Evolutionary conservation across 768 basidiomycete species (phyloP).

Genomic region (Arthromyces matolae): DNA sequence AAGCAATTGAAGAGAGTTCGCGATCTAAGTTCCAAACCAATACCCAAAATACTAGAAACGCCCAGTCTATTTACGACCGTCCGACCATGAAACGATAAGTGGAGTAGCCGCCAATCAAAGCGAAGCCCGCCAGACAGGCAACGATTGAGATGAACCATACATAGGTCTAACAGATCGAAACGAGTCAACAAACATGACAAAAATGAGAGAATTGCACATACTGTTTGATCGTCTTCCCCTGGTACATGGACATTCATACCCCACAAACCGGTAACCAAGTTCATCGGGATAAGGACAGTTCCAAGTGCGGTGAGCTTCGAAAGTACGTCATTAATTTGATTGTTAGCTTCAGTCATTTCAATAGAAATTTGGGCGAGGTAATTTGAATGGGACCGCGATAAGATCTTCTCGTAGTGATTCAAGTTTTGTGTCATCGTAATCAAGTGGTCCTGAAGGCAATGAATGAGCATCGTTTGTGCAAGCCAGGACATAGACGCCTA

Average conservation of each 20-base stretch:
- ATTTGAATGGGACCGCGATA: slow-evolving; percentile 97
- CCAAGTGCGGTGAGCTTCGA: slow-evolving; percentile 96
- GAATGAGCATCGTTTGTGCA: background rate
- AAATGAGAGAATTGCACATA: slow-evolving; percentile 24
- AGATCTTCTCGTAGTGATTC: slow-evolving; percentile 99
- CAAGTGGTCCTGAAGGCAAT: slow-evolving; percentile 69
- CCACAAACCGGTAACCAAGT: slow-evolving; percentile 94
- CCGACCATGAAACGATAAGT: slow-evolving; percentile 75
- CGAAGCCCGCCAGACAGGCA: slow-evolving; percentile 74
- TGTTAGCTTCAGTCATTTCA: slow-evolving; percentile 99
- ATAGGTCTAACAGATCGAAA: slow-evolving; percentile 37
- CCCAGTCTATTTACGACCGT: slow-evolving; percentile 16
- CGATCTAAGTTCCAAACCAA: background rate
- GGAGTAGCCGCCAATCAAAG: slow-evolving; percentile 73
- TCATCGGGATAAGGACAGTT: slow-evolving; percentile 97
- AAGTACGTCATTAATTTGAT: slow-evolving; percentile 98
- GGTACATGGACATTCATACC: slow-evolving; percentile 99
- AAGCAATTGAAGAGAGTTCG: background rate
- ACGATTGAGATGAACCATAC: slow-evolving; percentile 90
- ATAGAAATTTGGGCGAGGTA: slow-evolving; percentile 99
- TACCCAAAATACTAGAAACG: background rate
- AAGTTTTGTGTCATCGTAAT: slow-evolving; percentile 99
- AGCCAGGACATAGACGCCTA: slow-evolving; percentile 20
- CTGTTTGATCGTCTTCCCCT: slow-evolving; percentile 56
- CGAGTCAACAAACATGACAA: background rate